Evolutionary conservation across 192 early-diverging fungal genomes (phyloP), one percentile per base, ranked within the genome.

Genomic region (Cladochytrium replicatum): DNA sequence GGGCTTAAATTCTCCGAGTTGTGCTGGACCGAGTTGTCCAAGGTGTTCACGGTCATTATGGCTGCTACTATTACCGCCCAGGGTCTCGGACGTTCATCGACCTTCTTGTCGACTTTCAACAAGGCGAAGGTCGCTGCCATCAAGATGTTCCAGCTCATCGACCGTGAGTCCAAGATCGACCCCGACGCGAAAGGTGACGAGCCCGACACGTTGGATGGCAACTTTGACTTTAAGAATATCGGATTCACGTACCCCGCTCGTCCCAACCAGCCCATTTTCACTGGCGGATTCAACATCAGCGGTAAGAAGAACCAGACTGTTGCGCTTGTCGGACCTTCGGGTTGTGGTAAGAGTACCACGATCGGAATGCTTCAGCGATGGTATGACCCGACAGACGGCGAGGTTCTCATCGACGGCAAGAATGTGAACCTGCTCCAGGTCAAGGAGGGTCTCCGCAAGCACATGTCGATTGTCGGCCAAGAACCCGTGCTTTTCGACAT

Each of bases 401-500:
- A 31, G n/a, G 72, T 84, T 28, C 48, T 34, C 6, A 58, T 89
- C 37, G 82, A 91, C 44, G 60, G 61, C 39, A 60, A 63, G 4
- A 59, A 79, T 43, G 69, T 91, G 24, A 71, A 79, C 28, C 30
- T 90, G 4, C 50, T 53, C n/a, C 73, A 81, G 31, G 86, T 43
- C 57, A 72, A 29, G 52, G 55, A 25, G 68, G 56, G 87, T 13
- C 68, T 94, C 21, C 82, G 93, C 46, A 32, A 52, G 22, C 74
- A 77, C 50, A 63, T 92, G 70, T 83, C 88, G 13, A 63, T 97
- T 13, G 93, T 97, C 7, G 82, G 83, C 22, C 93, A 97, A 61
- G 91, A 94, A 69, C 93, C 93, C 3, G 78, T 87, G 30, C 61
- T 97, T 30, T 93, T 94, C 55, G 86, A 91, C 68, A 67, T 87